A percentile compares a stretch with the other conserved stretches of the same genome.
Evolutionary conservation across 2,329 filamentous ascomycete species (phyloP).

Genomic region (Trichoderma endophyticum): DNA sequence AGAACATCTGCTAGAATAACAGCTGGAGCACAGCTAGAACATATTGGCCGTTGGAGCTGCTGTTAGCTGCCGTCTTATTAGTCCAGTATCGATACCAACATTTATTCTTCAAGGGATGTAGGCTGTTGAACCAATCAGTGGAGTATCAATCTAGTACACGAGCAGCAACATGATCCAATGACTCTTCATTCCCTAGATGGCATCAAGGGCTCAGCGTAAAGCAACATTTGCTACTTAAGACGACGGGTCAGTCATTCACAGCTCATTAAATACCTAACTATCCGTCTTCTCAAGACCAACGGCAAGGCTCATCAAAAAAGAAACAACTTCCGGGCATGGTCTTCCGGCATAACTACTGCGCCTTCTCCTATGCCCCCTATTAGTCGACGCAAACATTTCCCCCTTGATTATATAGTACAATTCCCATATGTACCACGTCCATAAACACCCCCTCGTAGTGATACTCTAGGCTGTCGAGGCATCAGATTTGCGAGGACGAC

Average conservation of each 20-base stretch:
- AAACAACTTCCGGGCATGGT: background rate
- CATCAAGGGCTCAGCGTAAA: background rate
- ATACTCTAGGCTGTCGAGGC: background rate
- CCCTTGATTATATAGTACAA: background rate
- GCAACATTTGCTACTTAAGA: background rate
- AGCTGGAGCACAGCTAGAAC: background rate
- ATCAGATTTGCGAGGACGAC: slow-evolving; percentile 27
- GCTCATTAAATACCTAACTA: background rate
- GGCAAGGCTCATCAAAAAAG: background rate
- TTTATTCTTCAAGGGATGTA: background rate
- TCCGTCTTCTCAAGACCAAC: background rate
- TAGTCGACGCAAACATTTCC: background rate
- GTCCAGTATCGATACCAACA: background rate
- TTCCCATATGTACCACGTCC: background rate
- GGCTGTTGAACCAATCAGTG: background rate
- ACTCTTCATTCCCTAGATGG: background rate
- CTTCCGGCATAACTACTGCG: background rate
- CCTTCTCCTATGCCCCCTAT: background rate
- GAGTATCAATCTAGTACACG: background rate
- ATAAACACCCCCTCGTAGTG: background rate
- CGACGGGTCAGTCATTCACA: background rate
- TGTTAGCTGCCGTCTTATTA: background rate
- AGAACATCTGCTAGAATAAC: background rate
- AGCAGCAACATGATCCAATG: background rate
- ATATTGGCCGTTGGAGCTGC: background rate